A percentile compares a stretch with the other conserved stretches of the same genome.
Evolutionary conservation across 129 eudicot genomes (phyloP).

Genomic region (Lonicera japonica): DNA sequence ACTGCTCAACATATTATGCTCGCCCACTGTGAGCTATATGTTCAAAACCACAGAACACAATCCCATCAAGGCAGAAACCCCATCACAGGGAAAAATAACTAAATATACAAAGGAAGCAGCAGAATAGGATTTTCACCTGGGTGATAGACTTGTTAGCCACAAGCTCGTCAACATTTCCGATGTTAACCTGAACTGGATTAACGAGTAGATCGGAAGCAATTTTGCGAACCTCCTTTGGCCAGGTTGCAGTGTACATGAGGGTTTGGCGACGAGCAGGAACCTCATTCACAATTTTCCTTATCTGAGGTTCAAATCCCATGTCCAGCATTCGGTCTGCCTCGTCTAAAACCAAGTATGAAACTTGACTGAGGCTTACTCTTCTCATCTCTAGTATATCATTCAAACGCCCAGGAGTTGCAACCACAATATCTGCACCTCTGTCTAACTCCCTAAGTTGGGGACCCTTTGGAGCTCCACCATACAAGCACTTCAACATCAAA

Average conservation of each 20-base stretch:
- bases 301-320: constrained; percentile 99
- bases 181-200: constrained; percentile 91
- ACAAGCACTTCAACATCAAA: constrained; percentile 57
- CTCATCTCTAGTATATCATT: constrained; percentile 92
- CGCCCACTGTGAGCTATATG: no score
- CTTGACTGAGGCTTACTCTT: constrained; percentile 77
- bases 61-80: no score
- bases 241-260: constrained; percentile 96
- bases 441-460: constrained; percentile 76
- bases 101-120: neutral
- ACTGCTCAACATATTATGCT: no score
- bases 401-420: constrained; percentile 97
- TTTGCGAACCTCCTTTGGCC: constrained; percentile 98
- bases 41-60: no score
- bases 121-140: constrained; percentile 39
- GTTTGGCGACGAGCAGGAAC: constrained; percentile 83
- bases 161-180: constrained; percentile 86
- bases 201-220: constrained; percentile 83
- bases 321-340: constrained; percentile 99
- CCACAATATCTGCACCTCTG: constrained; percentile 85
- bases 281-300: constrained; percentile 80
- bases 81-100: no score
- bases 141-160: constrained; percentile 96
- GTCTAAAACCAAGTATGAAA: constrained; percentile 87
- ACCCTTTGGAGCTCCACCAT: constrained; percentile 99